phyloP scores from a whole-genome alignment of 352 stramenopile species.

The Phytophthora pisi region DNA sequence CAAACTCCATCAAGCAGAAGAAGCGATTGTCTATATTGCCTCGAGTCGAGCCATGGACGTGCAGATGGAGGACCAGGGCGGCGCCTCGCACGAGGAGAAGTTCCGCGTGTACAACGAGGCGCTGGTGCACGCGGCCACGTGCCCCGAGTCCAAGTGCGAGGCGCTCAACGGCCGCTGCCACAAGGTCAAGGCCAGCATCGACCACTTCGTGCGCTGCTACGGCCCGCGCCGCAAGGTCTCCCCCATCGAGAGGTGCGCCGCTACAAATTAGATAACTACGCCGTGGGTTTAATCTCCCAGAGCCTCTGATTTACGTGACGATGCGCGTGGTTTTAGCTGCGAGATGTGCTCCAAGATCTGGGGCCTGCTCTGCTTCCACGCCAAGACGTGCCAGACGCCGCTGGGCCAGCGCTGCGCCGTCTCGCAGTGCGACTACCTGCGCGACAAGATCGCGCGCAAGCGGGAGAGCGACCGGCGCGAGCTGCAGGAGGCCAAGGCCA shows the following conservation, averaged over 20 bases:
- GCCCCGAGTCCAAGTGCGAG: constrained; percentile 59
- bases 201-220: constrained; percentile 90
- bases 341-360: constrained; percentile 87
- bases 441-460: constrained; percentile 86
- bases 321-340: constrained; percentile 44
- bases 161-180: constrained; percentile 73
- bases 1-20: background rate
- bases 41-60: constrained; percentile 43
- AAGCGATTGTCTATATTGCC: background rate
- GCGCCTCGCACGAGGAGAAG: constrained; percentile 74
- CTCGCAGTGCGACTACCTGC: constrained; percentile 87
- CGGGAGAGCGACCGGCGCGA: constrained; percentile 62
- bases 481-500: constrained; percentile 55
- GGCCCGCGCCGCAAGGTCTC: constrained; percentile 67
- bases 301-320: background rate
- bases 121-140: constrained; percentile 74
- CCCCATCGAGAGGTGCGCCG: constrained; percentile 76
- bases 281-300: background rate
- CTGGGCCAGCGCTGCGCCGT: constrained; percentile 69
- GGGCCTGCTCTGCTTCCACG: constrained; percentile 87
- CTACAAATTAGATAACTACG: too few species aligned
- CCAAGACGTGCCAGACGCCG: constrained; percentile 70
- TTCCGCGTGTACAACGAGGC: constrained; percentile 88
- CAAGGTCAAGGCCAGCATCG: constrained; percentile 89
- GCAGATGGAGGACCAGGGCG: constrained; percentile 43